Conservation (phyloP, 1,139 yeast genomes). For the Geotrichum citri-aurantii region DNA sequence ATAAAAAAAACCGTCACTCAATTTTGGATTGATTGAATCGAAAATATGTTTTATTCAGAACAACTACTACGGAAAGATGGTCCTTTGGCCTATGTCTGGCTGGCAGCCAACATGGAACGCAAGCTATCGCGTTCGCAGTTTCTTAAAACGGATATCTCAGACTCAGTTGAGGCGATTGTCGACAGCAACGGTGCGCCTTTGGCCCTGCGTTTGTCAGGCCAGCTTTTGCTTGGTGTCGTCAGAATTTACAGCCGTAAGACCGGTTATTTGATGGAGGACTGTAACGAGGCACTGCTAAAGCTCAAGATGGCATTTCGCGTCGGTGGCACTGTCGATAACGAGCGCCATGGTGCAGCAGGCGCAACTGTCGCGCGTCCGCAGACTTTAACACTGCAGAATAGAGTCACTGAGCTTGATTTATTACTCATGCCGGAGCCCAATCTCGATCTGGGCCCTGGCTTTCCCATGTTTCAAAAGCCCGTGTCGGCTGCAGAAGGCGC, state of each 20-base stretch:
- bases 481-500: constrained; percentile 2
- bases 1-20: no score
- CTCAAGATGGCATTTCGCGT: constrained; percentile 67
- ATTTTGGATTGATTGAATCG: not conserved
- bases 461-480: constrained; percentile 10
- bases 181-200: constrained; percentile 43
- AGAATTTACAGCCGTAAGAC: constrained; percentile 85
- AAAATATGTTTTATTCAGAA: constrained; percentile 40
- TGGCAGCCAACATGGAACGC: constrained; percentile 84
- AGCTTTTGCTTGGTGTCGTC: constrained; percentile 80
- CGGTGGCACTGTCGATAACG: constrained; percentile 40
- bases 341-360: constrained; percentile 38
- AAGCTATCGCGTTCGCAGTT: constrained; percentile 73
- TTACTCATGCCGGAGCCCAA: constrained; percentile 34
- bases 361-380: constrained; percentile 48
- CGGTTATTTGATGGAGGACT: constrained; percentile 77
- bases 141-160: constrained; percentile 62
- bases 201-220: constrained; percentile 83
- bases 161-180: constrained; percentile 56
- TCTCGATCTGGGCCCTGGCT: constrained; percentile 19
- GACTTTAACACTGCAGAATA: constrained; percentile 62
- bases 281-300: constrained; percentile 67
- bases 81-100: constrained; percentile 87
- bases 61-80: constrained; percentile 59
- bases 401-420: constrained; percentile 72